Conservation (phyloP, 2,329 filamentous ascomycete genomes). For the Cadophora luteo-olivacea region DNA sequence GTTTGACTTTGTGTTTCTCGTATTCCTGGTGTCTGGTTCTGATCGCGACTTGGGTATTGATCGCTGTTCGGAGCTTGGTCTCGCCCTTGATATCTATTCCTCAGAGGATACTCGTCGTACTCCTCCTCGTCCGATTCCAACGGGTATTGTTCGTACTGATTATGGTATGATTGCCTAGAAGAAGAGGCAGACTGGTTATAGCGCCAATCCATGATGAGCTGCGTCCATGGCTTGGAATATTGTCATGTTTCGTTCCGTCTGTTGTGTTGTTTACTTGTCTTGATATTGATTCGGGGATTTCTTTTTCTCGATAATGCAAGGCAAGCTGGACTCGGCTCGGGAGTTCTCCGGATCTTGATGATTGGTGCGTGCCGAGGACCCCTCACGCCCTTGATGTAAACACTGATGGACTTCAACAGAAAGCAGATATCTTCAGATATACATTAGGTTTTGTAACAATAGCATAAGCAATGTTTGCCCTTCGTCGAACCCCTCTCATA, state of each 20-base stretch:
- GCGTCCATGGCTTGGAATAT: constrained; percentile 24
- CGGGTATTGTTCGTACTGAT: constrained; percentile 9
- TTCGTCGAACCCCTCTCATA: background rate
- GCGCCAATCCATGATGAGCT: constrained; percentile 33
- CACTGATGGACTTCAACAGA: no score
- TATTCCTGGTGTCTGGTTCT: background rate
- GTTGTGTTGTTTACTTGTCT: background rate
- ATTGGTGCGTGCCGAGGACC: background rate
- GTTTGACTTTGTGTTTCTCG: no score
- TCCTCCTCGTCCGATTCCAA: constrained; percentile 26
- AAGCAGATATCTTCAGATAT: no score
- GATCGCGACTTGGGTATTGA: background rate
- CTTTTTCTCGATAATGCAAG: constrained; percentile 10
- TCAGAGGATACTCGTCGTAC: constrained; percentile 16
- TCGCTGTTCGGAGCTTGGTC: constrained; percentile 1
- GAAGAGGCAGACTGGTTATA: constrained; percentile 29
- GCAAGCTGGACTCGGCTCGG: constrained; percentile 8
- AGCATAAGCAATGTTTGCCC: background rate
- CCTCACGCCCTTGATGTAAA: background rate
- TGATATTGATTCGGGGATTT: background rate
- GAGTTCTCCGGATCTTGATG: background rate
- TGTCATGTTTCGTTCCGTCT: constrained; percentile 17
- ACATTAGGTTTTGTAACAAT: no score
- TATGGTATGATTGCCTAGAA: constrained; percentile 8
- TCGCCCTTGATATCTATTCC: background rate